Conservation (phyloP, 371 early-diverging fungal species). For the Gilbertella persicaria region DNA sequence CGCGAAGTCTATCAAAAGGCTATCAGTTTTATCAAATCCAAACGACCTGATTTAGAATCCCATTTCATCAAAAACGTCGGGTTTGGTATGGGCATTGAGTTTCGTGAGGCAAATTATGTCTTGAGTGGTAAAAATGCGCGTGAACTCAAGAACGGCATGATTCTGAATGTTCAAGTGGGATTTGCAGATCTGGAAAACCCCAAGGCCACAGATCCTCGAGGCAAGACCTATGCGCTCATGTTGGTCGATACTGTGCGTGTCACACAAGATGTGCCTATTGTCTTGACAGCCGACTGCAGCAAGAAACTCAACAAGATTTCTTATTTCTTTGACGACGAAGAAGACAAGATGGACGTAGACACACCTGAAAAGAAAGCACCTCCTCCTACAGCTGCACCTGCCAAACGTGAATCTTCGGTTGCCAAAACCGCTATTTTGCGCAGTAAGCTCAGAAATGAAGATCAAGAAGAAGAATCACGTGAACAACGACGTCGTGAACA, state of each 20-base stretch:
- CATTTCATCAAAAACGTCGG: slow-evolving; percentile 87
- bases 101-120: slow-evolving; percentile 81
- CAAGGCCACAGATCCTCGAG: slow-evolving; percentile 64
- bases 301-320: slow-evolving; percentile 76
- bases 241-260: slow-evolving; percentile 85
- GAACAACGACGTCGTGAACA: slow-evolving; percentile 84
- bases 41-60: slow-evolving; percentile 84
- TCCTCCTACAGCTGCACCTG: slow-evolving; percentile 15
- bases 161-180: slow-evolving; percentile 82
- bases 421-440: slow-evolving; percentile 80
- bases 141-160: slow-evolving; percentile 81
- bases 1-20: slow-evolving; percentile 79
- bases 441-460: slow-evolving; percentile 87
- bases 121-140: slow-evolving; percentile 72
- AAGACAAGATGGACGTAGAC: slow-evolving; percentile 32
- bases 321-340: slow-evolving; percentile 73
- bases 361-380: slow-evolving; percentile 22
- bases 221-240: slow-evolving; percentile 79
- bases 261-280: slow-evolving; percentile 56
- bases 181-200: slow-evolving; percentile 84
- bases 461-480: slow-evolving; percentile 75
- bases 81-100: slow-evolving; percentile 95
- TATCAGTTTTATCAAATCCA: slow-evolving; percentile 64
- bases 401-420: slow-evolving; percentile 23
- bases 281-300: slow-evolving; percentile 75